Conservation (phyloP, 305 asterid genomes). For the Ruellia speciosa region DNA sequence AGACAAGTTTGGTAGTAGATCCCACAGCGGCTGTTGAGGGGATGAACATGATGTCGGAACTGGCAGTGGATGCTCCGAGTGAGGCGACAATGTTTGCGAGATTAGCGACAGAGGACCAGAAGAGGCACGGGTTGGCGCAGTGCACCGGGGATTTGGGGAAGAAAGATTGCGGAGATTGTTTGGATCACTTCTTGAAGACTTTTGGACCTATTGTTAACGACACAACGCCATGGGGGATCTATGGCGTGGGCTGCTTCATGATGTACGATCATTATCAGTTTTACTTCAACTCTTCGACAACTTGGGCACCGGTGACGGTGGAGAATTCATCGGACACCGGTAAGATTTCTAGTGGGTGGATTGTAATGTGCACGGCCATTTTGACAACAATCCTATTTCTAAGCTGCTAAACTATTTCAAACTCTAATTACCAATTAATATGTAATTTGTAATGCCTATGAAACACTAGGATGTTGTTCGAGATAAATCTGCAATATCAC, state of each 20-base stretch:
- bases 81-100: slow-evolving; percentile 8
- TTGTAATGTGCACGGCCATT: neutral
- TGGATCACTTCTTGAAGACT: slow-evolving; percentile 7
- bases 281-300: slow-evolving; percentile 3
- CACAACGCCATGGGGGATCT: neutral
- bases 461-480: too few relatives aligned
- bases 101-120: slow-evolving; percentile 10
- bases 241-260: slow-evolving; percentile 15
- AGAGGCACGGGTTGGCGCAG: slow-evolving; percentile 23
- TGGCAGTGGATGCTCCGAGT: slow-evolving; percentile 5
- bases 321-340: neutral
- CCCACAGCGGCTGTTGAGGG: slow-evolving; percentile 13
- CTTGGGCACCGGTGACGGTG: neutral
- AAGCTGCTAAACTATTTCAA: too few relatives aligned
- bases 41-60: slow-evolving; percentile 9
- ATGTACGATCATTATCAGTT: slow-evolving; percentile 1
- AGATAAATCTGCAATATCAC: too few relatives aligned
- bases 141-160: slow-evolving; percentile 21
- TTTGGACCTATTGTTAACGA: neutral
- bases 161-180: slow-evolving; percentile 17
- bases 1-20: neutral
- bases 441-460: too few relatives aligned
- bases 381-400: neutral
- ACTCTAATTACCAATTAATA: too few relatives aligned
- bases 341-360: neutral